Conservation (phyloP, 768 basidiomycete species). For the Russula abietina region DNA sequence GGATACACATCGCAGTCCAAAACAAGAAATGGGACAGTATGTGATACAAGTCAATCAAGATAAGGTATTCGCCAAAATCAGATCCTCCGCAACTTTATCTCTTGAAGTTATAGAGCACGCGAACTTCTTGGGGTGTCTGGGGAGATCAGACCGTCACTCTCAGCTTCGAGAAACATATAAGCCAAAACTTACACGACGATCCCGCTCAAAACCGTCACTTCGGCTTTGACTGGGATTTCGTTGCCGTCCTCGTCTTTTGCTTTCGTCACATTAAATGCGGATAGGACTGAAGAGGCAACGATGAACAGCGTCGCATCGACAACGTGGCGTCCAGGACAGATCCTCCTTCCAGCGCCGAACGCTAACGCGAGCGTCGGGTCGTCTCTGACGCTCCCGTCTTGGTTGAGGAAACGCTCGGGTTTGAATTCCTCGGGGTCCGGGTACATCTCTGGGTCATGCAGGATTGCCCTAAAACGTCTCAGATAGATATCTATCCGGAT, state of each 20-base stretch:
- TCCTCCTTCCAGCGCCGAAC: constrained; percentile 18
- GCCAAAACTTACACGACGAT: neutral
- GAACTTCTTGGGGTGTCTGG: constrained; percentile 12
- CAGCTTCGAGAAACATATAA: neutral
- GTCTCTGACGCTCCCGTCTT: constrained; percentile 15
- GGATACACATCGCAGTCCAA: neutral
- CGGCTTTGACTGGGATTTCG: constrained; percentile 7
- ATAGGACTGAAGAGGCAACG: constrained; percentile 10
- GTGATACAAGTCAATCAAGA: neutral
- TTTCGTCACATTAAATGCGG: constrained; percentile 16
- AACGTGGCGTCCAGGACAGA: constrained; percentile 26
- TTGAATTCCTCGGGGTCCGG: constrained; percentile 22
- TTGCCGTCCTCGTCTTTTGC: constrained; percentile 15
- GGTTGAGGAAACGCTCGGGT: constrained; percentile 21
- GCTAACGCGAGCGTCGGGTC: constrained; percentile 3
- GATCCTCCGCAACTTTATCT: constrained; percentile 7
- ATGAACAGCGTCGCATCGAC: constrained; percentile 24
- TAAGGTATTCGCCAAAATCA: neutral
- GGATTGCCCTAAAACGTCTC: constrained; percentile 10
- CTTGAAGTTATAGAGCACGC: constrained; percentile 13
- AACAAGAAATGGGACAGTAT: neutral
- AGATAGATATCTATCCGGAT: neutral
- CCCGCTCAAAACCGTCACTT: too few species aligned
- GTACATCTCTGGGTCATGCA: constrained; percentile 14
- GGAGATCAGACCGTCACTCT: neutral